These are phyloP conservation scores for Pythium sukuiense DNA, from an alignment of 352 stramenopile genomes.

Conservation along the genomic window DNA sequence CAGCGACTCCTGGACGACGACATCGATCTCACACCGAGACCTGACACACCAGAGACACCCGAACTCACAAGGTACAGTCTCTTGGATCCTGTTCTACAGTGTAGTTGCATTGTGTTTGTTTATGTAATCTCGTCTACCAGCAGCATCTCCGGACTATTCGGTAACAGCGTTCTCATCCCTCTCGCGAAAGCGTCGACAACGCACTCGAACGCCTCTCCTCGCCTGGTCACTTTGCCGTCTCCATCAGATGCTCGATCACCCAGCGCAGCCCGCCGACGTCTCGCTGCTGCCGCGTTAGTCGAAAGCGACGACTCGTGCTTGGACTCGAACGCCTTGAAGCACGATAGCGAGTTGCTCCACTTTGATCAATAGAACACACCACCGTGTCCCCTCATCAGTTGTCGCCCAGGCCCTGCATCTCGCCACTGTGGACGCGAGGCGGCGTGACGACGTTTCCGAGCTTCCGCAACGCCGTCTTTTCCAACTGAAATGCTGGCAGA, in stretches of 20 bases:
- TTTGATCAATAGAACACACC: slow-evolving; percentile 26
- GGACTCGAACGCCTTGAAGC: background rate
- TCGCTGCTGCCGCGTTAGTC: slow-evolving; percentile 10
- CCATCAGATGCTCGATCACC: background rate
- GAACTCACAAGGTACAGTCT: slow-evolving; percentile 1
- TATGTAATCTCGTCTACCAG: background rate
- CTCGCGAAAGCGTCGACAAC: slow-evolving; percentile 18
- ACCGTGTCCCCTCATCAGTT: background rate
- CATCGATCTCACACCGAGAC: slow-evolving; percentile 10
- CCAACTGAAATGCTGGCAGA: slow-evolving; percentile 48
- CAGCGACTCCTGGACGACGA: slow-evolving; percentile 19
- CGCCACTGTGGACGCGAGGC: background rate
- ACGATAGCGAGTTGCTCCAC: slow-evolving; percentile 46
- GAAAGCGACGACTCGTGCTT: background rate
- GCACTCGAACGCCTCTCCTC: background rate
- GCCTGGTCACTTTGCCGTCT: background rate
- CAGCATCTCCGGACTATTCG: background rate
- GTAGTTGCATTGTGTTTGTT: background rate
- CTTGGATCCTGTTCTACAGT: background rate
- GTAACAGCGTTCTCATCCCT: slow-evolving; percentile 49
- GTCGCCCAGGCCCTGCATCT: background rate
- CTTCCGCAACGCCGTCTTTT: slow-evolving; percentile 47
- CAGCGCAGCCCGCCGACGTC: slow-evolving; percentile 8
- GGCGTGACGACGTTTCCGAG: slow-evolving; percentile 44
- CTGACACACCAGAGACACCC: background rate